These are phyloP conservation scores for Euphorbia celastroides DNA, from an alignment of 441 rosid species.

Conservation along the genomic window DNA sequence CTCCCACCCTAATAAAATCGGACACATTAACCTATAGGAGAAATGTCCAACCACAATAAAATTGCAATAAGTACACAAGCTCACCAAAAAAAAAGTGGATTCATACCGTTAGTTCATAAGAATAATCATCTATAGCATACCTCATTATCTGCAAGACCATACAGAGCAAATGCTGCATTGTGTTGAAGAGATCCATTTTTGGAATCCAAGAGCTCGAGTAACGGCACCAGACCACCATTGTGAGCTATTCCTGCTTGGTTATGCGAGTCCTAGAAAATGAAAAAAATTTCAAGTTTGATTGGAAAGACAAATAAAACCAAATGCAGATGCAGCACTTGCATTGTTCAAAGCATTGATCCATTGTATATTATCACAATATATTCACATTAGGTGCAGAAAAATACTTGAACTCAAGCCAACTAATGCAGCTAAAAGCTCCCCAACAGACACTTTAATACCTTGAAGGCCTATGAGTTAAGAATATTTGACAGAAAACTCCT, in stretches of 20 bases:
- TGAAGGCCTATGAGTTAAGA: neutral
- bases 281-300: neutral
- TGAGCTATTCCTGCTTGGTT: slow-evolving; percentile 97
- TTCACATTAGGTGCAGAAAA: neutral
- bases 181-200: slow-evolving; percentile 97
- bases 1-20: slow-evolving; percentile 95
- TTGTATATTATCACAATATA: neutral
- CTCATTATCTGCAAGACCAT: slow-evolving; percentile 99
- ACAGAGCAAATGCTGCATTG: slow-evolving; percentile 97
- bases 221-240: slow-evolving; percentile 83
- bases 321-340: neutral
- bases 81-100: slow-evolving; percentile 9
- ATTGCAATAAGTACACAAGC: slow-evolving; percentile 7
- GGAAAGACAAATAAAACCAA: neutral
- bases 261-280: slow-evolving; percentile 64
- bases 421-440: neutral
- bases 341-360: neutral
- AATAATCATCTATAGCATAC: slow-evolving; percentile 28
- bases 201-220: slow-evolving; percentile 90
- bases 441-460: neutral
- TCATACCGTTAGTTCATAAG: slow-evolving; percentile 15
- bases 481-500: neutral
- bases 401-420: neutral
- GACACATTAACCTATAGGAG: slow-evolving; percentile 80
- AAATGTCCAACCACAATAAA: slow-evolving; percentile 21